These are phyloP conservation scores for Eucalyptus cloeziana DNA, from an alignment of 345 rosid species.

Conservation along the genomic window DNA sequence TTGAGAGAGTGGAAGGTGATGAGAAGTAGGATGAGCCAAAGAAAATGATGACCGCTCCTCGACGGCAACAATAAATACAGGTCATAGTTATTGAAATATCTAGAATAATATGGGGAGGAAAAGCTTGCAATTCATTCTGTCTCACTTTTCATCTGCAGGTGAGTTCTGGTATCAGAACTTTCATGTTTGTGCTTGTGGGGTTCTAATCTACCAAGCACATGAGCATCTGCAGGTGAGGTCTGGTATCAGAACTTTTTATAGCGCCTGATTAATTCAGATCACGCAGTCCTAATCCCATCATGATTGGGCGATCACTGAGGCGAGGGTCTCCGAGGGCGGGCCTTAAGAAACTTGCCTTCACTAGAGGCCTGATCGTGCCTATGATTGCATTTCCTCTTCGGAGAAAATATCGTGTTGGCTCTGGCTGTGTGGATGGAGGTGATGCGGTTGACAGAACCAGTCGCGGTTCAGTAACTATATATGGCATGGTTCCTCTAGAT, in stretches of 20 bases:
- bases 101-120: not conserved
- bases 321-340: not conserved
- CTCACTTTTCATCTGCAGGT: not conserved
- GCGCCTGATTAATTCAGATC: not conserved
- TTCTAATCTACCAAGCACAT: not conserved
- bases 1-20: not conserved
- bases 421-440: not conserved
- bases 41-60: not conserved
- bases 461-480: not conserved
- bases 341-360: not conserved
- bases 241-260: not conserved
- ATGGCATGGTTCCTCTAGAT: not conserved
- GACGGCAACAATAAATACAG: not conserved
- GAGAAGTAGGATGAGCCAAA: not conserved
- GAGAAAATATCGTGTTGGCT: not conserved
- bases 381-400: not conserved
- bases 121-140: not conserved
- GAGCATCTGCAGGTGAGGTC: not conserved
- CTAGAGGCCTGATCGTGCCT: not conserved
- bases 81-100: not conserved
- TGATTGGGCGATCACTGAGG: fast-evolving
- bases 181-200: not conserved
- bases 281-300: not conserved
- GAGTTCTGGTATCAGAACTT: not conserved
- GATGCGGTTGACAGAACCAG: not conserved